Evolutionary conservation across 169 alveolate genomes (phyloP).

Genomic region (Cyclospora cayetanensis): DNA sequence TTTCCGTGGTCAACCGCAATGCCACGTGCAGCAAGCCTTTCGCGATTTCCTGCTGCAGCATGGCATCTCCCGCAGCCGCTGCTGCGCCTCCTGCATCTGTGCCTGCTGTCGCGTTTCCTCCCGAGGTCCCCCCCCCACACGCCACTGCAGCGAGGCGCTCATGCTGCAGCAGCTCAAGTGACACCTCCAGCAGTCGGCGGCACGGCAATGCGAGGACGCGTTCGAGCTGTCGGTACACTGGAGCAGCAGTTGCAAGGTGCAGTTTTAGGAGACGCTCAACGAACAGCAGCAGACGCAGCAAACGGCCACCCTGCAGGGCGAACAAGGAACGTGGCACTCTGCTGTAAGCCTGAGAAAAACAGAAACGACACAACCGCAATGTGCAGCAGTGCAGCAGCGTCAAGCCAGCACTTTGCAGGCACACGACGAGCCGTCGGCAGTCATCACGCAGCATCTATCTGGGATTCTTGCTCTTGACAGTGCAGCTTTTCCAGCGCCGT

Average conservation of each 20-base stretch:
- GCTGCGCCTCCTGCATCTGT: background rate
- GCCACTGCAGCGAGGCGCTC: background rate
- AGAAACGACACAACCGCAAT: background rate
- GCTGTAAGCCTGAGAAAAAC: background rate
- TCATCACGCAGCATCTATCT: no score
- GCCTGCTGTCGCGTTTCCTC: background rate
- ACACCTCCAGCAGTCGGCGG: constrained; percentile 1
- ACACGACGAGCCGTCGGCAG: no score
- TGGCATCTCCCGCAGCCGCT: background rate
- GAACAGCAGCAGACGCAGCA: background rate
- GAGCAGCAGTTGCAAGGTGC: background rate
- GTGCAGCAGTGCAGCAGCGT: no score
- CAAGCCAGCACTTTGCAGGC: no score
- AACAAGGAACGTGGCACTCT: background rate
- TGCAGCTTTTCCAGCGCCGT: no score
- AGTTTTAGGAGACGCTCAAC: background rate
- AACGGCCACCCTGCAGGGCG: background rate
- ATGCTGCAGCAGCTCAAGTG: background rate
- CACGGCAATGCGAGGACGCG: constrained; percentile 1
- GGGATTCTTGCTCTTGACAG: no score
- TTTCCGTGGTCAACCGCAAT: background rate
- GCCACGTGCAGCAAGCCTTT: background rate
- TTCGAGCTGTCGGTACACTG: constrained; percentile 4
- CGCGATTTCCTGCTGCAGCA: background rate
- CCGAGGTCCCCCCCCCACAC: no score